A percentile compares a stretch with the other conserved stretches of the same genome.
Evolutionary conservation across 306 rosid genomes (phyloP).

Genomic region (Alnus glutinosa): DNA sequence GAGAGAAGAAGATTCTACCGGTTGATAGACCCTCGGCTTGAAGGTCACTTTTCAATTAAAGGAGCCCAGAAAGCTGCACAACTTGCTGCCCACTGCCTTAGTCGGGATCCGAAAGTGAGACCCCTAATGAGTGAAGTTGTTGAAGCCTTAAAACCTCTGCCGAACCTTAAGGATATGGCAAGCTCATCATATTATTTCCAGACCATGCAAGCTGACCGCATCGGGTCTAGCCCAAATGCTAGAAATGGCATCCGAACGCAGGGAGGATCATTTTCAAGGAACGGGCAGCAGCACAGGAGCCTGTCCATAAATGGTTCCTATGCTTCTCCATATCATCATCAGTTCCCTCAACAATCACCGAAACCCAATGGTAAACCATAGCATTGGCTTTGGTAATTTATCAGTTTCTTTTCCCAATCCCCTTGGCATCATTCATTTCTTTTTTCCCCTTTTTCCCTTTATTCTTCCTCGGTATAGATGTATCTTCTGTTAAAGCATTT

Average conservation of each 20-base stretch:
- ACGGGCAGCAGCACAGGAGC: slow-evolving; percentile 77
- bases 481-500: slow-evolving; percentile 52
- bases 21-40: slow-evolving; percentile 88
- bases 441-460: not conserved
- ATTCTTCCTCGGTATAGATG: slow-evolving; percentile 41
- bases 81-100: slow-evolving; percentile 86
- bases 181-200: slow-evolving; percentile 93
- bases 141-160: slow-evolving; percentile 86
- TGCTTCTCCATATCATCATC: slow-evolving; percentile 93
- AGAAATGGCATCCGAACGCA: slow-evolving; percentile 55
- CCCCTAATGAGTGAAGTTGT: slow-evolving; percentile 95
- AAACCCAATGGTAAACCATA: slow-evolving; percentile 77
- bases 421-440: slow-evolving; percentile 20
- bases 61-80: slow-evolving; percentile 91
- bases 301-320: slow-evolving; percentile 70
- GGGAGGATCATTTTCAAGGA: slow-evolving; percentile 58
- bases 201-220: slow-evolving; percentile 71
- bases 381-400: slow-evolving; percentile 39
- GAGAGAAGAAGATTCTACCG: slow-evolving; percentile 88
- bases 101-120: slow-evolving; percentile 87
- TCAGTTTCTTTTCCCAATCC: slow-evolving; percentile 34
- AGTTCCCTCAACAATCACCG: slow-evolving; percentile 79
- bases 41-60: slow-evolving; percentile 93
- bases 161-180: slow-evolving; percentile 95
- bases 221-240: slow-evolving; percentile 65